Percentiles rank a stretch among this genome's conserved stretches.
These are phyloP conservation scores for Aquanectria penicillioides DNA, from an alignment of 2,329 filamentous ascomycete genomes.

Conservation along the genomic window DNA sequence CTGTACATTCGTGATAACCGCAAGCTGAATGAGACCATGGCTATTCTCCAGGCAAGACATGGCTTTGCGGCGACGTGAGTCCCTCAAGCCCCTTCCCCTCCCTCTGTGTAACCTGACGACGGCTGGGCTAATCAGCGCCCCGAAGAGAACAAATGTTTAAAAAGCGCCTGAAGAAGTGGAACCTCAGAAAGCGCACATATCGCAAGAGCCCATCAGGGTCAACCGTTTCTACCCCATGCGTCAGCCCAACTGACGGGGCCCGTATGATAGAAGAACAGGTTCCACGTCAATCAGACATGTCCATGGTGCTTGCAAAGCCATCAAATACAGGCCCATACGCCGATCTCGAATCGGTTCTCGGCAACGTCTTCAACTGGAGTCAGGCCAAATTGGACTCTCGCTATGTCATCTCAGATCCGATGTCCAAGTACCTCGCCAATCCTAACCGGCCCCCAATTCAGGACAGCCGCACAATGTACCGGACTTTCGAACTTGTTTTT, in stretches of 20 bases:
- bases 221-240: conserved; percentile 29
- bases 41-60: conserved; percentile 46
- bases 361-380: conserved; percentile 48
- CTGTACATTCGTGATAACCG: conserved; percentile 49
- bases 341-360: conserved; percentile 47
- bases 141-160: conserved; percentile 53
- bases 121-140: conserved; percentile 3
- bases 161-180: conserved; percentile 52
- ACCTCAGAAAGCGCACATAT: conserved; percentile 49
- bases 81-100: background rate
- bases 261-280: conserved; percentile 20
- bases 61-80: conserved; percentile 52
- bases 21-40: conserved; percentile 50
- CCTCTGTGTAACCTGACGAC: background rate
- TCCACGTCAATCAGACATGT: conserved; percentile 18
- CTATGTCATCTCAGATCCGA: conserved; percentile 44
- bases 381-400: conserved; percentile 46
- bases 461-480: conserved; percentile 53
- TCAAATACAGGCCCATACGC: conserved; percentile 41
- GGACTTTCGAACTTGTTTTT: conserved; percentile 51
- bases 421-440: conserved; percentile 48
- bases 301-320: conserved; percentile 34
- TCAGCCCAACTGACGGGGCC: conserved; percentile 27
- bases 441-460: conserved; percentile 49
- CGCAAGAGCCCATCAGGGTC: conserved; percentile 40